Conservation (phyloP, 2,329 filamentous ascomycete genomes). For the Colletotrichum sp. region DNA sequence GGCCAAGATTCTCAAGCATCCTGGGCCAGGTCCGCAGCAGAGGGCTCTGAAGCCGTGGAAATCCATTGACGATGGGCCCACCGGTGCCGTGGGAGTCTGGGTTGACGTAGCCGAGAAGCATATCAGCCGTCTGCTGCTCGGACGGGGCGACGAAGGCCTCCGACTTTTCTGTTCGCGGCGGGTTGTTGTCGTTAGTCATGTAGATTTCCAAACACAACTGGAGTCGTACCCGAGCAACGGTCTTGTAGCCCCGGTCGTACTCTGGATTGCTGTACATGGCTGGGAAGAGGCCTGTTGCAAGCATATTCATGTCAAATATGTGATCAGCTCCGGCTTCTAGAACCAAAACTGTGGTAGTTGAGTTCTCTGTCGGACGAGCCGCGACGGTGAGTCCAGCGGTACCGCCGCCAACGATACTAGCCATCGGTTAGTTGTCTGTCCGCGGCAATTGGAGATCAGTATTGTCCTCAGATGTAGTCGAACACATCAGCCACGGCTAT, state of each 20-base stretch:
- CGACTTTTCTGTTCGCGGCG: not conserved
- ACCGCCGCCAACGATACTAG: conserved; percentile 57
- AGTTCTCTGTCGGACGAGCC: conserved; percentile 46
- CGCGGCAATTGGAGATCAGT: no score
- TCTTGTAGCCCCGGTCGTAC: conserved; percentile 26
- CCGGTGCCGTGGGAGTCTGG: not conserved
- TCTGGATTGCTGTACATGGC: conserved; percentile 24
- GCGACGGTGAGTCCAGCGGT: conserved; percentile 59
- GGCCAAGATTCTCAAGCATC: conserved; percentile 18
- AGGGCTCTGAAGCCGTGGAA: not conserved
- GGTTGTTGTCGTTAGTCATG: not conserved
- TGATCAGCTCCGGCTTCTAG: conserved; percentile 24
- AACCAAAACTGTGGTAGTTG: not conserved
- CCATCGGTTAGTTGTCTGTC: conserved; percentile 1
- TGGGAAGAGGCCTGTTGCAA: conserved; percentile 21
- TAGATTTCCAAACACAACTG: no score
- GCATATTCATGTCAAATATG: conserved; percentile 16
- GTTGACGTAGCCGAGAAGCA: not conserved
- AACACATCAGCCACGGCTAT: not conserved
- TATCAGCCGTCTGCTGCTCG: not conserved
- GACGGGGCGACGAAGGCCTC: not conserved
- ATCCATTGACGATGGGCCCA: not conserved
- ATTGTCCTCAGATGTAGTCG: conserved; percentile 1
- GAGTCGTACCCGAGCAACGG: no score
- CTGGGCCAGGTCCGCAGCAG: conserved; percentile 10